Evolutionary conservation across 2,329 filamentous ascomycete genomes (phyloP), one percentile per base, ranked within the genome.

Genomic region (Aureobasidium musti): DNA sequence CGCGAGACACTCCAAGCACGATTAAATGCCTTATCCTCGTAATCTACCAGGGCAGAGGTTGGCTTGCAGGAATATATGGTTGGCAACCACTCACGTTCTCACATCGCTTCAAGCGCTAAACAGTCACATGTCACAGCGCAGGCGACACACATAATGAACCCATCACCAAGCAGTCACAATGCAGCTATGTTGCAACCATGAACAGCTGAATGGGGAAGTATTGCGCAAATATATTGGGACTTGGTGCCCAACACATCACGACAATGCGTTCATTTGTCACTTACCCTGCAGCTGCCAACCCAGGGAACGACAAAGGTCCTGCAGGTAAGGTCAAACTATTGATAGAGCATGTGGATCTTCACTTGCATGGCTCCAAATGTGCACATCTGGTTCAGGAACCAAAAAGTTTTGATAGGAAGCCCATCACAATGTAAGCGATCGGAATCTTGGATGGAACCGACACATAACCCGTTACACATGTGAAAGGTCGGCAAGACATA

Each of bases 261-360:
- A 28, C 47, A 37, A 11, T 13, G 30, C 23, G n/a, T 63, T 33
- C 17, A 63, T 52, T 63, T 39, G 59, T 52, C 43, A 52, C 21
- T 52, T 30, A 52, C 59, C 59, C 59, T 63, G 59, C 59, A 63
- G 39, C 59, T 63, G 47, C 59, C 35, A 63, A 50, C 23, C 35
- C 59, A 43, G 26, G 59, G 19, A 30, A 63, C 35, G 45, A 52
- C 45, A 61, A 33, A 26, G n/a, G 30, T 21, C 23, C 49, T 41
- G 45, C 59, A 52, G 35, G 57, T 28, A 28, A 61, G 57, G 8
- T 19, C 21, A 33, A 28, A 50, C 59, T 63, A 52, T 63, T 47
- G 47, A 63, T 63, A 63, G 47, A 33, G 17, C 5, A 13, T 21
- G 23, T 41, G 47, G 47, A 45, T 52, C 59, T 63, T 14, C 21